Conservation (phyloP, 2,329 filamentous ascomycete species). For the Sarocladiaceae sp. region DNA sequence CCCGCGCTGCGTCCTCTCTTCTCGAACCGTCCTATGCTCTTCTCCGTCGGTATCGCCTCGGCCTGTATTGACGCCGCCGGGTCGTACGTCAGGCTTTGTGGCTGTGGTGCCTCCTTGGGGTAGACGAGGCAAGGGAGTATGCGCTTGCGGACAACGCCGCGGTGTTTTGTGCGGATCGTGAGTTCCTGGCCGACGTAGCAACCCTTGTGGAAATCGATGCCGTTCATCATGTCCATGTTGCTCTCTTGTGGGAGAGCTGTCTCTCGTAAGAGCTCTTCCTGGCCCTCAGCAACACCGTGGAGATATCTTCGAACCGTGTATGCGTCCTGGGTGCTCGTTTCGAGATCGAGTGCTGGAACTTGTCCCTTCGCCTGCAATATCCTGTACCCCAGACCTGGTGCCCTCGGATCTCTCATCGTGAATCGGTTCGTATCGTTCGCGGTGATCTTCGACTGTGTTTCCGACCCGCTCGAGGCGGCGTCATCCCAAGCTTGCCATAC, state of each 20-base stretch:
- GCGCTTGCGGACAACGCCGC: slow-evolving; percentile 85
- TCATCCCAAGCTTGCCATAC: slow-evolving; percentile 74
- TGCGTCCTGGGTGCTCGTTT: slow-evolving; percentile 43
- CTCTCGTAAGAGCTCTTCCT: slow-evolving; percentile 65
- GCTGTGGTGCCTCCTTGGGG: slow-evolving; percentile 31
- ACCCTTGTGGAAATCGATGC: slow-evolving; percentile 89
- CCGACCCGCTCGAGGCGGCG: slow-evolving; percentile 13
- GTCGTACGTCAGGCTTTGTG: slow-evolving; percentile 41
- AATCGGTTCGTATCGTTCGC: slow-evolving; percentile 4
- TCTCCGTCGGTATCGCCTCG: slow-evolving; percentile 33
- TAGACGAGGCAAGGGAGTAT: slow-evolving; percentile 78
- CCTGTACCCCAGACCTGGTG: slow-evolving; percentile 50
- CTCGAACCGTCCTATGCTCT: slow-evolving; percentile 43
- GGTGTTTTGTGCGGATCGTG: slow-evolving; percentile 91
- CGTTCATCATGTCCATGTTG: slow-evolving; percentile 81
- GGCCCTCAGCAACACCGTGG: slow-evolving; percentile 78
- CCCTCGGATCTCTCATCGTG: slow-evolving; percentile 44
- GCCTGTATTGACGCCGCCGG: slow-evolving; percentile 18
- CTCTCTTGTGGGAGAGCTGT: slow-evolving; percentile 76
- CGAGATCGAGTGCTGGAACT: slow-evolving; percentile 32
- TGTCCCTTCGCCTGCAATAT: slow-evolving; percentile 28
- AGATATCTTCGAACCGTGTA: slow-evolving; percentile 77
- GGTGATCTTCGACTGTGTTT: slow-evolving; percentile 17
- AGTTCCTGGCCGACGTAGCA: slow-evolving; percentile 97
- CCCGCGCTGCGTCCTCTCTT: slow-evolving; percentile 66